phyloP scores from a whole-genome alignment of 306 rosid species.

The Prosopis cineraria region DNA sequence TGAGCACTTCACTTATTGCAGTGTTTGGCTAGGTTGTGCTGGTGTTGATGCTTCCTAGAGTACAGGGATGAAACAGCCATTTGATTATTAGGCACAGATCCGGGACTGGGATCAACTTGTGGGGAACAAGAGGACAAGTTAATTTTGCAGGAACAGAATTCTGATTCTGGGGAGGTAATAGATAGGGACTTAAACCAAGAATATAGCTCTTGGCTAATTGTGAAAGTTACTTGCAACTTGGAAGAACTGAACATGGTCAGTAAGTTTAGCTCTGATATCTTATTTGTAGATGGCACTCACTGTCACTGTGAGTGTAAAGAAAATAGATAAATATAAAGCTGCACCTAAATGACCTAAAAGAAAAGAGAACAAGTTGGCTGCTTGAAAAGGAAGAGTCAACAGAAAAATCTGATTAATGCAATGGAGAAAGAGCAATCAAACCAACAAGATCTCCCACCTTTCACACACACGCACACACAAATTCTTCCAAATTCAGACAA shows the following conservation, averaged over 20 bases:
- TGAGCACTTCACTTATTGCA: not conserved
- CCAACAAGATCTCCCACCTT: slow-evolving; percentile 16
- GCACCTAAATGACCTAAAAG: not conserved
- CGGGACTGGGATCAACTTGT: slow-evolving; percentile 19
- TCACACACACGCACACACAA: not conserved
- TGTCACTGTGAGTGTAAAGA: not conserved
- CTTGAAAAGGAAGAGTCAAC: slow-evolving; percentile 16
- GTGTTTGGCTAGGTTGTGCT: not conserved
- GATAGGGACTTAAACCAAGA: not conserved
- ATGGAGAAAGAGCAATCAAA: no score
- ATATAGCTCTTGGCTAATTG: slow-evolving; percentile 13
- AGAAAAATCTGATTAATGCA: slow-evolving; percentile 8
- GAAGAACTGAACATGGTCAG: not conserved
- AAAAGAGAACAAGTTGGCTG: not conserved
- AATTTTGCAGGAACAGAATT: not conserved
- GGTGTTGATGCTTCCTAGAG: not conserved
- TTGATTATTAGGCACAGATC: not conserved
- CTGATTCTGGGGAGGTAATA: not conserved
- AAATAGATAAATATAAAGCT: not conserved
- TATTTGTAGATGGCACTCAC: not conserved
- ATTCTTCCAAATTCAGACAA: slow-evolving; percentile 14
- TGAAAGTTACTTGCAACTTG: no score
- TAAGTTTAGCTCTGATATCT: slow-evolving; percentile 13
- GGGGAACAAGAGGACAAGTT: slow-evolving; percentile 16
- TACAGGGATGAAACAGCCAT: not conserved